Base-by-base conservation (phyloP, 257 asterid species). In the Schizonepeta tenuifolia region DNA sequence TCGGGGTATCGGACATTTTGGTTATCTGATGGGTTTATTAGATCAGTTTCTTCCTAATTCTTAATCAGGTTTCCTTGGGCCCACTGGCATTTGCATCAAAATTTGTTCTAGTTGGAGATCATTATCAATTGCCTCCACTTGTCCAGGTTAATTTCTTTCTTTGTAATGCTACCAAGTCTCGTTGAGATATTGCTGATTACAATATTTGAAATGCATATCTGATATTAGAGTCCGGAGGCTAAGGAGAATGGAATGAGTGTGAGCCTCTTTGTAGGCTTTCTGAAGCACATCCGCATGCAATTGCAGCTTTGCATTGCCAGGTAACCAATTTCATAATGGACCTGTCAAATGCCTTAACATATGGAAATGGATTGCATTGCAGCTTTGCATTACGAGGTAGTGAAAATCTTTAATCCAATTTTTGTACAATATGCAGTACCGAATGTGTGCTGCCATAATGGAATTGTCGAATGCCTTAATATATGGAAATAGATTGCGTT, bases 51-150 rank as follows among this genome's bases (percentile, higher is more conserved):
- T 14, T 59, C 77, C 61, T 53, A 71, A 66, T 68, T 65, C 54
- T 56, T 75, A 63, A 79, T 73, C 88, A 94, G 99, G 98, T 91
- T 24, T 87, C 95, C 18, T 80, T 91, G 88, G 99, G 99, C 58
- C 98, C 98, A 15, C 84, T 94, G 79, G 86, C 86, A 86, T 76
- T 90, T 58, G 91, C 97, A 13, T 91, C 97, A 64, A 92, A 85
- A 75, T 94, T 94, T 83, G 98, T 94, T 75, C 98, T 94, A 13
- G 99, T 94, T 56, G 99, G 99, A 70, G 99, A 94, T 88, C 96
- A 94, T 83, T 94, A 94, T 83, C 99, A 94, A 78, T 81, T 94
- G 73, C 99, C 99, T 17, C 99, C 99, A 72, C 96, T 94, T 72
- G 98, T 94, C 69, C 99, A 91, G 97, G 99, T 94, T 56, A 76